Evolutionary conservation across 345 rosid genomes (phyloP), one percentile per base, ranked within the genome.

Genomic region (Salix dunnii): DNA sequence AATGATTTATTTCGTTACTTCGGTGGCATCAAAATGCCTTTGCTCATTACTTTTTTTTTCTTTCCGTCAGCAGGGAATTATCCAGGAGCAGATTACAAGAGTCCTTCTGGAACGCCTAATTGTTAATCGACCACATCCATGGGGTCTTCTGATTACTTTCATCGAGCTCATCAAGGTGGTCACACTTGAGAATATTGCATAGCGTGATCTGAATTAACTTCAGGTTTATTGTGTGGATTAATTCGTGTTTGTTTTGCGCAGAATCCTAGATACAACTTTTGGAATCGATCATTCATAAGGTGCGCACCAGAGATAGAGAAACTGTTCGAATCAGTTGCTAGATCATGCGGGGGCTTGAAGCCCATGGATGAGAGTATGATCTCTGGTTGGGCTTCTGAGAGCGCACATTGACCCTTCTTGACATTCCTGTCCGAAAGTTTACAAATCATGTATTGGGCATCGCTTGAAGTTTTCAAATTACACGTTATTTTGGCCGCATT

Each of bases 121-220:
- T 42, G 99, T 94, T 33, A 94, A 90, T 71, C 83, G 94, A 69
- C 99, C 99, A 27, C 99, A 96, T 81, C 99, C 99, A 0, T 96
- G 99, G 99, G 99, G 99, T 42, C 97, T 96, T 61, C 94, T 96
- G 70, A 96, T 96, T 71, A 91, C 99, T 17, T 96, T 96, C 88
- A 96, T 96, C 12, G 98, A 96, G 87, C 96, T 96, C 69, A 96
- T 96, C 80, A 96, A 90, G 97, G 97, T 90, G 49, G 79, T 28
- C 1, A 27, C 23, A 3, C 35, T n/a, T 21, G 10, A 3, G 17
- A 23, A 68, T 68, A 9, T 46, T 31, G 27, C 58, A 18, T 11
- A 40, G 33, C 7, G 31, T 68, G 43, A n/a, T 68, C 51, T 16
- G 63, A 58, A 58, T 58, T 58, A 25, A 58, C 28, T 58, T 28